Evolutionary conservation across 805 yeast genomes (phyloP).

Genomic region (Yamadazyma philogaea): DNA sequence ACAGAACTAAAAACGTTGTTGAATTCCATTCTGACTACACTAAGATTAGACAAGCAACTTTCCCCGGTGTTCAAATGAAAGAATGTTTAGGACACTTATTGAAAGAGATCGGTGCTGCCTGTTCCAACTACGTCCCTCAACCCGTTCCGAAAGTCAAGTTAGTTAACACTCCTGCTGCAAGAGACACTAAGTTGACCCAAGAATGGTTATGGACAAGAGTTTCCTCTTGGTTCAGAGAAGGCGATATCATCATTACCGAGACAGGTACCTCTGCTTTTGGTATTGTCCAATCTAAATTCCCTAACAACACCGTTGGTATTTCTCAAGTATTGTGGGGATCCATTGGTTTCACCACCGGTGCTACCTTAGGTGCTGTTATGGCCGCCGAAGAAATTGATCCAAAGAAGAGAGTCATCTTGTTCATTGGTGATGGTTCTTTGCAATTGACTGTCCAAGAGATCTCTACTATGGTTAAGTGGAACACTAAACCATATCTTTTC

Average conservation of each 20-base stretch:
- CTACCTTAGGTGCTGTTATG: conserved; percentile 64
- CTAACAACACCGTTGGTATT: conserved; percentile 58
- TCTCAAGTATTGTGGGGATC: conserved; percentile 79
- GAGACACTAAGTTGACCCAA: conserved; percentile 42
- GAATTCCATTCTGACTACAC: conserved; percentile 43
- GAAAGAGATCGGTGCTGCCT: conserved; percentile 33
- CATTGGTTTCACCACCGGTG: conserved; percentile 68
- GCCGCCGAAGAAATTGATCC: conserved; percentile 65
- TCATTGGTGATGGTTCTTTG: conserved; percentile 74
- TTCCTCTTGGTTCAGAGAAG: conserved; percentile 59
- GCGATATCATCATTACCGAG: conserved; percentile 66
- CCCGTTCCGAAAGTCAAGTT: conserved; percentile 54
- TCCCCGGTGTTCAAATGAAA: conserved; percentile 42
- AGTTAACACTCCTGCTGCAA: conserved; percentile 41
- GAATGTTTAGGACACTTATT: conserved; percentile 46
- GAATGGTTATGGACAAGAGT: conserved; percentile 68
- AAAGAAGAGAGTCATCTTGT: conserved; percentile 58
- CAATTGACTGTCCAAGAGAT: conserved; percentile 74
- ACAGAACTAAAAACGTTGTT: conserved; percentile 36
- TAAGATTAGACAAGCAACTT: conserved; percentile 37
- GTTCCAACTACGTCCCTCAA: conserved; percentile 45
- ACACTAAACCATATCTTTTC: conserved; percentile 63
- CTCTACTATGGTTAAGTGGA: conserved; percentile 66
- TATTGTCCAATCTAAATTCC: conserved; percentile 63
- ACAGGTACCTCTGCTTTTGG: conserved; percentile 79